Base-by-base conservation (phyloP, 805 yeast species). In the Yamadazyma endophytica region DNA sequence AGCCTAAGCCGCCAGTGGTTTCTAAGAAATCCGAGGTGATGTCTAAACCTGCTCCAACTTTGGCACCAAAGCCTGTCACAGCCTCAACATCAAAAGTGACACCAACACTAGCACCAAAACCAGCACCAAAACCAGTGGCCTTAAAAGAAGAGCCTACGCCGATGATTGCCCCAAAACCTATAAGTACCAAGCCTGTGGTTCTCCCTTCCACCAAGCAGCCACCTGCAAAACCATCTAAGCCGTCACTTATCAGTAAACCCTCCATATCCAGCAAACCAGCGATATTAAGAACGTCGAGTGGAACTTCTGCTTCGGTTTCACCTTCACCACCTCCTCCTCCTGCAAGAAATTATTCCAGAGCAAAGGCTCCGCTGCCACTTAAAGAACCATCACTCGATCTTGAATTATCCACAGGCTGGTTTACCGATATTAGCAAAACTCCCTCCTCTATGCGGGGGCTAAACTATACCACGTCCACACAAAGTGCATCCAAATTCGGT, bases 321-420 rank as follows among this genome's bases (percentile, higher is more conserved):
- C 35, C 46, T 26, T 22, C 49, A 5, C 61, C 63, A 8, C 51
- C 56, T 2, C 58, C 64, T 2, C 56, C 64, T 4, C 56, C 56
- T 4, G 35, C 58, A 4, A 49, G 61, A 28, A 49, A 49, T 21
- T 48, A 52, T 29, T 26, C 24, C 16, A 25, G 47, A 7, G 24
- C 43, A 30, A 31, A 42, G 3, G 33, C 32, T 13, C 41, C 46
- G 14, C 26, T 44, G 13, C 31, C 35, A 14, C 47, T 46, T 2
- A 46, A 30, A 0, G 61, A 57, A 2, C 72, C 75, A 0, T 46
- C 49, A 0, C 26, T 71, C 2, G 65, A 75, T 40, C 42, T 73
- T 20, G 70, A 73, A 27, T 49, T 74, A 3, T 31, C 47, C 0
- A 44, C 66, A 0, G 68, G 70, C 1, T 75, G 80, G 80, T 75